Evolutionary conservation across 1,284 basidiomycete species (phyloP).

Genomic region (Mycosarcoma maydis): DNA sequence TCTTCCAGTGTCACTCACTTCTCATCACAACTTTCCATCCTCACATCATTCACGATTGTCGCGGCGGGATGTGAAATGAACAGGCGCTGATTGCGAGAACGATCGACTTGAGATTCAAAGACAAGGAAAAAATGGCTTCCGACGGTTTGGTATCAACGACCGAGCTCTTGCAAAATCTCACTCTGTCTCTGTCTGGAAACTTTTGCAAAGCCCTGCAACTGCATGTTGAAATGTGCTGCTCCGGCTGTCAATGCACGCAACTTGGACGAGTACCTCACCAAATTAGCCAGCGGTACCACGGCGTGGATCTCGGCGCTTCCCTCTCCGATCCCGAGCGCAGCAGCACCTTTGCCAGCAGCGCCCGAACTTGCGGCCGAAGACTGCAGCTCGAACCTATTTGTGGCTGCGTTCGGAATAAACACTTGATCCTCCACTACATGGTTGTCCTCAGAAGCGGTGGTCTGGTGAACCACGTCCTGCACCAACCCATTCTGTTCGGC

Average conservation of each 20-base stretch:
- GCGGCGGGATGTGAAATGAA: too few relatives aligned
- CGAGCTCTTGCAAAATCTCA: constrained; percentile 56
- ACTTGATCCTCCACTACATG: constrained; percentile 70
- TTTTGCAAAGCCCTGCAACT: constrained; percentile 77
- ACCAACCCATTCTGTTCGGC: constrained; percentile 59
- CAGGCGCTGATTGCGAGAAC: too few relatives aligned
- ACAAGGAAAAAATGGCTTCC: too few relatives aligned
- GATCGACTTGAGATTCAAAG: too few relatives aligned
- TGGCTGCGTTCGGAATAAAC: constrained; percentile 76
- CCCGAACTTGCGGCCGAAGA: constrained; percentile 68
- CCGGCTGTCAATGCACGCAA: constrained; percentile 83
- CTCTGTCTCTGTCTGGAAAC: constrained; percentile 47
- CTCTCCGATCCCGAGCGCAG: constrained; percentile 8
- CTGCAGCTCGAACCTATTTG: constrained; percentile 72
- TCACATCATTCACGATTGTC: too few relatives aligned
- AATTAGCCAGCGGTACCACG: constrained; percentile 78
- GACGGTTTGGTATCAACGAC: constrained; percentile 32
- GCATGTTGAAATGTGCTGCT: constrained; percentile 82
- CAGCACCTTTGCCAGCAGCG: constrained; percentile 59
- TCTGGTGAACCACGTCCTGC: constrained; percentile 60
- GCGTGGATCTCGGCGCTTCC: constrained; percentile 65
- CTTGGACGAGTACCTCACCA: constrained; percentile 81
- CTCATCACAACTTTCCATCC: not conserved
- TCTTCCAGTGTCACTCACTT: not conserved
- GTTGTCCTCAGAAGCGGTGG: constrained; percentile 53